These are phyloP conservation scores for Oryza meyeriana DNA, from an alignment of 176 grass and related monocot genomes.

Conservation along the genomic window DNA sequence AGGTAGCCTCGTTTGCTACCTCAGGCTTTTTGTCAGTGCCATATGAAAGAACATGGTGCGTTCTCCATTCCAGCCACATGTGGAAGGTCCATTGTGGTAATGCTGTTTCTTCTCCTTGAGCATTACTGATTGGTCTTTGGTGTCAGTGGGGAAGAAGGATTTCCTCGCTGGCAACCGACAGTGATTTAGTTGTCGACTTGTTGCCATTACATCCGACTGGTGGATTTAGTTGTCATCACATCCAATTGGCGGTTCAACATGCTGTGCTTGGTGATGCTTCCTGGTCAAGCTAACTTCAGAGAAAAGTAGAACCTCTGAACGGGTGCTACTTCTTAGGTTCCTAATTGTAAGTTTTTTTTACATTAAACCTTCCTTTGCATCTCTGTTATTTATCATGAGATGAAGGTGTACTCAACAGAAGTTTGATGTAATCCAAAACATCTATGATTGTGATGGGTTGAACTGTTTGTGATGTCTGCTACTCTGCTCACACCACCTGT, in stretches of 20 bases:
- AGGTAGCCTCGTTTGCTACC: constrained; percentile 36
- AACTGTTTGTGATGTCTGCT: constrained; percentile 20
- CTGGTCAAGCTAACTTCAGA: constrained; percentile 10
- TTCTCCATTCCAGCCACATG: constrained; percentile 33
- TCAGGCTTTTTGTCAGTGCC: constrained; percentile 41
- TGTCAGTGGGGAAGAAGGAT: constrained; percentile 20
- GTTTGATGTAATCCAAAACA: constrained; percentile 30
- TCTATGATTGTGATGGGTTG: constrained; percentile 30
- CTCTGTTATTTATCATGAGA: constrained; percentile 43
- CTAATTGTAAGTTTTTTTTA: background rate
- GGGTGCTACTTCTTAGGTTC: constrained; percentile 13
- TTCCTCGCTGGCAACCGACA: constrained; percentile 1
- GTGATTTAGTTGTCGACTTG: constrained; percentile 17
- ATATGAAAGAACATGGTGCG: constrained; percentile 21
- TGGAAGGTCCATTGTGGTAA: constrained; percentile 39
- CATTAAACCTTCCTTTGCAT: constrained; percentile 23
- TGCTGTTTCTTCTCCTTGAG: constrained; percentile 20
- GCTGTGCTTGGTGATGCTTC: constrained; percentile 25
- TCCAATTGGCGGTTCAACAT: constrained; percentile 35
- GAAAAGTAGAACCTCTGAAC: background rate
- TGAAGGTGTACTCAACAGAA: constrained; percentile 33
- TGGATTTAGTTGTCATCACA: constrained; percentile 6
- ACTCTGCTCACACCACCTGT: background rate
- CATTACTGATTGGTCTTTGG: constrained; percentile 39
- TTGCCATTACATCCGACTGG: constrained; percentile 26